Evolutionary conservation across 441 rosid genomes (phyloP).

Genomic region (Cnidoscolus chayamansa): DNA sequence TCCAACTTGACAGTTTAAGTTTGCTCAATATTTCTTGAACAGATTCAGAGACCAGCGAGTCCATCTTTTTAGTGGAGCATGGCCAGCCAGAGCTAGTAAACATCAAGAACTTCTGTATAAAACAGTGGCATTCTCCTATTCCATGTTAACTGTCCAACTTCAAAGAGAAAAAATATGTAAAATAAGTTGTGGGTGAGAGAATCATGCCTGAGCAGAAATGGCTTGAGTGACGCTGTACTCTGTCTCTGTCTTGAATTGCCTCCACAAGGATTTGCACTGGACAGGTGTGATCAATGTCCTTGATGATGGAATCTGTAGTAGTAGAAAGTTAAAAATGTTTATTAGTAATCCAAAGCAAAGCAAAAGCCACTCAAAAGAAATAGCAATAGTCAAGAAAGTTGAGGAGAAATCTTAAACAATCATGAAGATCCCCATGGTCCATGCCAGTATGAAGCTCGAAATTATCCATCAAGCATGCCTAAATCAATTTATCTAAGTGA

Average conservation of each 20-base stretch:
- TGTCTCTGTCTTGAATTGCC: slow-evolving; percentile 91
- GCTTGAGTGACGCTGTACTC: slow-evolving; percentile 92
- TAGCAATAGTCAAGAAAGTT: background rate
- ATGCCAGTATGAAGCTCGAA: background rate
- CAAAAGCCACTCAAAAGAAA: background rate
- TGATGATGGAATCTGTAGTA: slow-evolving; percentile 58
- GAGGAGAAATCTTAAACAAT: background rate
- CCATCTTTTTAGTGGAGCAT: background rate
- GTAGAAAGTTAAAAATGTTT: slow-evolving; percentile 8
- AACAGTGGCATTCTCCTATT: background rate
- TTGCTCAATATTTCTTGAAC: background rate
- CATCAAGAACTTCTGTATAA: background rate
- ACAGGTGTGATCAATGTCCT: slow-evolving; percentile 93
- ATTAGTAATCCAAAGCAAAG: background rate
- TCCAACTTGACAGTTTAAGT: slow-evolving; percentile 3
- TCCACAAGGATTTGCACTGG: slow-evolving; percentile 96
- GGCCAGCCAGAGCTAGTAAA: background rate
- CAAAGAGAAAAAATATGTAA: background rate
- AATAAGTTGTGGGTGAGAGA: background rate
- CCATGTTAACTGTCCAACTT: background rate
- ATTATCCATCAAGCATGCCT: background rate
- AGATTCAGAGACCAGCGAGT: background rate
- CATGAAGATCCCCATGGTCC: background rate
- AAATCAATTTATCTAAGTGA: background rate
- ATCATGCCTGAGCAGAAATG: slow-evolving; percentile 88